A percentile compares a stretch with the other conserved stretches of the same genome.
Conservation (phyloP, 306 rosid species). For the Ormosia emarginata region DNA sequence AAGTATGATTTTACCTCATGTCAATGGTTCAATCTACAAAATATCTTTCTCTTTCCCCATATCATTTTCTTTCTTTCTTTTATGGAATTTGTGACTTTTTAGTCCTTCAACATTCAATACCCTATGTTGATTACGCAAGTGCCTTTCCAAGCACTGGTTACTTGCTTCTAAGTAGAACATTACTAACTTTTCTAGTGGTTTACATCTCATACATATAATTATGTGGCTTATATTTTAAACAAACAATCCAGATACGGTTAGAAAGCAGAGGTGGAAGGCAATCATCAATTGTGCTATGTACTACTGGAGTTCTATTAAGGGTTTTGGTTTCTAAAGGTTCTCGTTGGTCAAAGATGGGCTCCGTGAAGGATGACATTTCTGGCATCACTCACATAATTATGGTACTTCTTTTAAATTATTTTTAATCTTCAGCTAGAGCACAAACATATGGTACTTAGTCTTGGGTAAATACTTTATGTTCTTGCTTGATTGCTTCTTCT, state of each 20-base stretch:
- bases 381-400: slow-evolving; percentile 85
- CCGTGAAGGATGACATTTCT: slow-evolving; percentile 31
- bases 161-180: slow-evolving; percentile 9
- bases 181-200: slow-evolving; percentile 12
- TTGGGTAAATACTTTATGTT: neutral
- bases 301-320: slow-evolving; percentile 83
- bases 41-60: neutral
- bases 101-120: slow-evolving; percentile 1
- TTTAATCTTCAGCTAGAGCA: slow-evolving; percentile 2
- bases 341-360: slow-evolving; percentile 23
- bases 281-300: slow-evolving; percentile 85
- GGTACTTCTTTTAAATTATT: slow-evolving; percentile 44
- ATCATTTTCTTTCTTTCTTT: neutral
- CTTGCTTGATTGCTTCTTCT: slow-evolving; percentile 9
- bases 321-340: slow-evolving; percentile 60
- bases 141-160: neutral
- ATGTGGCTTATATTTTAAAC: neutral
- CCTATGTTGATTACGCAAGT: neutral
- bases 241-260: slow-evolving; percentile 73
- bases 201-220: neutral
- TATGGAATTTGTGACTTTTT: neutral
- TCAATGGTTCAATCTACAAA: neutral
- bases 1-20: neutral
- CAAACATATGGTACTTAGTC: neutral
- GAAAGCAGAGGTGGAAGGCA: slow-evolving; percentile 82